Evolutionary conservation across 2,329 filamentous ascomycete genomes (phyloP), one percentile per base, ranked within the genome.

Genomic region (Pezicula carpinea): DNA sequence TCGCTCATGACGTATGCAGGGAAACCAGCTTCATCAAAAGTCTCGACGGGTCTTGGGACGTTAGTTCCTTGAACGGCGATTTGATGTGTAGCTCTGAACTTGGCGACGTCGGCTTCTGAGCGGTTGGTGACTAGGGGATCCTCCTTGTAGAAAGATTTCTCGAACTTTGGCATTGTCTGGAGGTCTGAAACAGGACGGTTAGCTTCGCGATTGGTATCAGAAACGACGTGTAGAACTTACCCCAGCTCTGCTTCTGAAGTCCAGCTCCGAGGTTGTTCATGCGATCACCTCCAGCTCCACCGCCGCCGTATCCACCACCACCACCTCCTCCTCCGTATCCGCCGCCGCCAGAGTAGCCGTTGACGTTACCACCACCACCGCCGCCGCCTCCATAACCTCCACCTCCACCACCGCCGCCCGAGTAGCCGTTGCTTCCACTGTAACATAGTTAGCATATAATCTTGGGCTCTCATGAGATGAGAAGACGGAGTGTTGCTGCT

Each of bases 81-180:
- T 63, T 89, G 77, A 63, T 93, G 83, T 64, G 89, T 82, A 64
- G 81, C 82, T 65, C 93, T 87, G 77, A 96, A 99, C 47, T 83
- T 87, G 22, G 91, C 86, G 48, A 99, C 87, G 53, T 97, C 92
- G 47, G 80, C 80, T 35, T 80, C 67, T 11, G 89, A 83, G 63
- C 93, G 88, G 61, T 70, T 75, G 52, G 82, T 71, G 51, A 99
- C 92, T 50, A 82, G 81, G 26, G 85, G 78, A 65, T 93, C 84
- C 72, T 97, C 93, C 76, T 97, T 96, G 81, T 99, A 99, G 75
- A 99, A 99, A 7, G 88, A 91, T 74, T 99, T 99, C 68, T 99
- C 93, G 73, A 99, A 99, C 71, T 97, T 97, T 60, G 93, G 92
- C 39, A 99, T 65, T 6, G 83, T 68, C 63, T 68, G 75, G 45